Base-by-base conservation (phyloP, 2,329 filamentous ascomycete genomes). In the Chaetomium strumarium region DNA sequence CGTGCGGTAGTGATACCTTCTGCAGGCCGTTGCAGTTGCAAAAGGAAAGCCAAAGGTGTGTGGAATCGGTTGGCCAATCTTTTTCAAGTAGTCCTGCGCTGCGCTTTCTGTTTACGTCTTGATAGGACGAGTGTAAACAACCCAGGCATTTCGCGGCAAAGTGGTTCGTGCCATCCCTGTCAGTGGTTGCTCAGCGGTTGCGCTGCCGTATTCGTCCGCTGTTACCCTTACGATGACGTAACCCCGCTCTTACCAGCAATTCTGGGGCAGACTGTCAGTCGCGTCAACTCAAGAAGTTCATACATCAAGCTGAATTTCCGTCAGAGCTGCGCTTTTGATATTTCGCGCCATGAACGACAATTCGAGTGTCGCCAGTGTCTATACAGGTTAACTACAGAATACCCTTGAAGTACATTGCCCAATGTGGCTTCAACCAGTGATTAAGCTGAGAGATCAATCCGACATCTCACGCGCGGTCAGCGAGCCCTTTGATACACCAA, bases 81-180 rank as follows among this genome's bases (percentile, higher is more conserved):
- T 53, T 52, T 51, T 49, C 42, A 51, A 30, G 24, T n/a, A 13
- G 12, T 19, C 42, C 40, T 41, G 8, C 29, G 30, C 14, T 49
- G 45, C 44, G 34, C 50, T 44, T 55, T 59, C 53, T 60, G 56
- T 60, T 60, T 60, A 58, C 43, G 38, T 54, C 19, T 55, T 58
- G 53, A 56, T 51, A 55, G 16, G 29, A 17, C 34, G 14, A n/a
- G 20, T 40, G 57, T 59, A 59, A 60, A 62, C 56, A 60, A 43
- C 12, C 41, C 37, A 46, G 29, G 33, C 11, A 29, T 5, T 36
- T 38, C 37, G 40, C 31, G 13, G 20, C 14, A 10, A 20, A 11
- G 17, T 55, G 55, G 55, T 42, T 50, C 41, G 59, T 59, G 58
- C 58, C 33, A 50, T 19, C 56, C 57, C 49, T 55, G 55, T 24